Evolutionary conservation across 345 rosid genomes (phyloP), one percentile per base, ranked within the genome.

Genomic region (Moringa oleifera): DNA sequence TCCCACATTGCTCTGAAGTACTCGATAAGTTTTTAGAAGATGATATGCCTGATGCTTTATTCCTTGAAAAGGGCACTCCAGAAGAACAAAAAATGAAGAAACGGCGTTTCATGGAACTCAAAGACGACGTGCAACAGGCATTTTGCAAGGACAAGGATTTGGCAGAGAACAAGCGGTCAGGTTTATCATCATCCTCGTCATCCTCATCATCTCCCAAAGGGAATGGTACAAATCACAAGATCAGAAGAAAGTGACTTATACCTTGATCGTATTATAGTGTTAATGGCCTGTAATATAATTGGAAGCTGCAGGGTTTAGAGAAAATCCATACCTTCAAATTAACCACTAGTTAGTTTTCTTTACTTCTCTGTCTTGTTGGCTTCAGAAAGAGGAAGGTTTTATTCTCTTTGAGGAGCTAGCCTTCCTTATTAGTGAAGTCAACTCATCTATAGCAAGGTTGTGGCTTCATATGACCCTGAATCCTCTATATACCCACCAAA

Each of bases 1-100:
- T 82, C 64, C 80, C 84, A 20, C 63, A 65, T 25, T 79, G 84
- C 72, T 71, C 87, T 0, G 72, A 72, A 12, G 76, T 68, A 71
- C 55, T 82, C 4, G 82, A 79, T 64, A 77, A 68, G 59, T 68
- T 58, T 53, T 17, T 79, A 57, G 82, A 65, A 0, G 74, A 63
- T 47, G 75, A 77, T 6, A 41, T 64, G 37, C 72, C 75, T 1
- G 82, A 75, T 21, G 69, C 67, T 0, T 17, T 65, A 6, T 70
- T 59, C 16, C 75, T 82, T 0, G 82, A 77, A 16, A 59, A 63
- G 56, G 84, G 84, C 4, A 77, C 70, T 17, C 57, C 65, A 11
- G 84, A 79, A 45, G 87, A 82, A 54, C 71, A 72, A 57, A 63
- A 41, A 9, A n/a, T 6, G 28, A 82, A 77, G 74, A 76, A 45